Conservation (phyloP, 164 flowering plant genomes). For the Hamamelis virginiana region DNA sequence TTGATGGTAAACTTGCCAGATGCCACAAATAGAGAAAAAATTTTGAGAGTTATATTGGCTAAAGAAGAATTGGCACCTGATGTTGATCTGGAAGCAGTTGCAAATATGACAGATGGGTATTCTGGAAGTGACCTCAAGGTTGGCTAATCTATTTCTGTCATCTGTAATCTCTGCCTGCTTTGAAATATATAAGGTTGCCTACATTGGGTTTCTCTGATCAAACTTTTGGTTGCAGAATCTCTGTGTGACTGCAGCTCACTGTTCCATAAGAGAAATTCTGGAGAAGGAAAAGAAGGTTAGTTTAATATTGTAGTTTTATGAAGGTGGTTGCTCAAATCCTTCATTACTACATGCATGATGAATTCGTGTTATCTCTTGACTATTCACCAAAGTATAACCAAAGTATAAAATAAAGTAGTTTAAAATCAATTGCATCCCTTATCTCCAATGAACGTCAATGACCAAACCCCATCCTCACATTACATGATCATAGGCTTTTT, state of each 20-base stretch:
- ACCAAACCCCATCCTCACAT: no score
- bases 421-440: no score
- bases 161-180: background rate
- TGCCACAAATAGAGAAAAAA: slow-evolving; percentile 79
- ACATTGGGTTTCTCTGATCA: slow-evolving; percentile 8
- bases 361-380: no score
- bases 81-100: slow-evolving; percentile 77
- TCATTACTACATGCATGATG: no score
- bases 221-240: slow-evolving; percentile 53
- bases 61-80: slow-evolving; percentile 80
- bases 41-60: slow-evolving; percentile 71
- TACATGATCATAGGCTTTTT: no score
- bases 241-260: slow-evolving; percentile 75
- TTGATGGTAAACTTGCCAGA: slow-evolving; percentile 97
- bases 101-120: slow-evolving; percentile 91
- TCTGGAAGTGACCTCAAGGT: slow-evolving; percentile 99
- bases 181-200: background rate
- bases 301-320: slow-evolving; percentile 1
- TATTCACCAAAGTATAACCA: no score
- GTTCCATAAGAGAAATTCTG: slow-evolving; percentile 69
- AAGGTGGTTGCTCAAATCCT: background rate
- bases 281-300: slow-evolving; percentile 77
- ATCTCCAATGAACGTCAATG: no score
- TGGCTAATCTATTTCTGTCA: background rate
- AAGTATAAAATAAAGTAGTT: no score